Evolutionary conservation across 768 basidiomycete species (phyloP).

Genomic region (Boletus rubropictus): DNA sequence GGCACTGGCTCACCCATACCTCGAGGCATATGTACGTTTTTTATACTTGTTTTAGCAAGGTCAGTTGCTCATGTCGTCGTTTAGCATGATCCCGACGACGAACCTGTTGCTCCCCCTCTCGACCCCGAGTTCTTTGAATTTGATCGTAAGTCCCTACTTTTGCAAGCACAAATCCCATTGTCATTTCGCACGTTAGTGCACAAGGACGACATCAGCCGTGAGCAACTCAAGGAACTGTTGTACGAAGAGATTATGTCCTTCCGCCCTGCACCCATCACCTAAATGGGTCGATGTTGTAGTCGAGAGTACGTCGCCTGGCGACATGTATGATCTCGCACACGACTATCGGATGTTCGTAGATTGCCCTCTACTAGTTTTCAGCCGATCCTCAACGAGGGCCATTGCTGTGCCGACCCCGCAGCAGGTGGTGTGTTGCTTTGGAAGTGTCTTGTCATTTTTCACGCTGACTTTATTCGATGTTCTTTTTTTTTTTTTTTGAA

Average conservation of each 20-base stretch:
- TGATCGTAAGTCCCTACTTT: slow-evolving; percentile 55
- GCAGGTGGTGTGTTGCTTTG: not conserved
- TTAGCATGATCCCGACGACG: slow-evolving; percentile 93
- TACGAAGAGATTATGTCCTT: slow-evolving; percentile 95
- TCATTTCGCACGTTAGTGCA: slow-evolving; percentile 48
- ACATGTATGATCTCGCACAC: slow-evolving; percentile 1
- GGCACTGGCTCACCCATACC: slow-evolving; percentile 90
- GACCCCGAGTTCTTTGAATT: slow-evolving; percentile 97
- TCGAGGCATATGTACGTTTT: slow-evolving; percentile 77
- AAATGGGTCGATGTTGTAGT: not conserved
- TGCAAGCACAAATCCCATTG: not conserved
- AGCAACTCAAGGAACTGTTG: slow-evolving; percentile 89
- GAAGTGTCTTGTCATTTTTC: not conserved
- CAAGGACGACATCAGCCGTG: slow-evolving; percentile 93
- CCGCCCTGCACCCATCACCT: slow-evolving; percentile 55
- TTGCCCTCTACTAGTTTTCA: not conserved
- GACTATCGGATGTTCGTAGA: not conserved
- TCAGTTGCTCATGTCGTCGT: slow-evolving; percentile 4
- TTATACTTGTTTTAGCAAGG: not conserved
- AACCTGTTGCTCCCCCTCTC: slow-evolving; percentile 92
- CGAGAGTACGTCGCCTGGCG: not conserved
- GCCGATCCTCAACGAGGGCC: not conserved
- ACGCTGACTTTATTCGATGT: slow-evolving; percentile 1
- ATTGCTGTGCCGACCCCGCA: not conserved
- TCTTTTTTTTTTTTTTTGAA: not conserved